phyloP scores from a whole-genome alignment of 1,139 yeast species.

The Hansenula anomala region DNA sequence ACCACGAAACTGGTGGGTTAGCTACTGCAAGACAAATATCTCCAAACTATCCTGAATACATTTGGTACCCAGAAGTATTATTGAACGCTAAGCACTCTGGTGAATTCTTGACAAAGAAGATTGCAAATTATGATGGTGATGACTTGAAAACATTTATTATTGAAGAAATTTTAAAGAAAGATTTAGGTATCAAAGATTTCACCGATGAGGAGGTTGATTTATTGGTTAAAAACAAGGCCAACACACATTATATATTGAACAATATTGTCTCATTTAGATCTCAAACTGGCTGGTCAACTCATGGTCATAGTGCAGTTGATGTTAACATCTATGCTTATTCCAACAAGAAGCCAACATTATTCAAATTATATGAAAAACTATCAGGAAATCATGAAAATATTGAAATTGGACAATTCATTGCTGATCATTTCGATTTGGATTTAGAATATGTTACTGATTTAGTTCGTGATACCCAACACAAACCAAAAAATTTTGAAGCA shows the following conservation, averaged over 20 bases:
- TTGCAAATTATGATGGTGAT: conserved; percentile 29
- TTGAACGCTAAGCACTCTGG: conserved; percentile 66
- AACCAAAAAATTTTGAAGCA: conserved; percentile 9
- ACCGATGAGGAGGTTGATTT: conserved; percentile 41
- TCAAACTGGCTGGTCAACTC: conserved; percentile 83
- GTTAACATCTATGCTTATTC: conserved; percentile 77
- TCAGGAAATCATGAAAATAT: conserved; percentile 82
- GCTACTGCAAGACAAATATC: conserved; percentile 70
- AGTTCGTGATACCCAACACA: conserved; percentile 41
- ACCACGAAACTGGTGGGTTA: conserved; percentile 91
- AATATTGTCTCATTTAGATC: conserved; percentile 66
- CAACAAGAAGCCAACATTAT: conserved; percentile 40
- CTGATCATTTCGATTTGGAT: conserved; percentile 48
- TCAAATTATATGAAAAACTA: conserved; percentile 41
- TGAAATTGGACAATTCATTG: conserved; percentile 74
- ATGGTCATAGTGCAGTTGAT: conserved; percentile 88
- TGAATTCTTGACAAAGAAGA: conserved; percentile 48
- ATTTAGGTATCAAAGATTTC: conserved; percentile 57
- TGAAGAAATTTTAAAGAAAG: conserved; percentile 45
- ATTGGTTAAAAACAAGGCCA: conserved; percentile 22
- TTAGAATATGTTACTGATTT: conserved; percentile 45
- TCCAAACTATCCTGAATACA: conserved; percentile 54
- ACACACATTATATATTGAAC: conserved; percentile 39
- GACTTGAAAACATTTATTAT: conserved; percentile 39
- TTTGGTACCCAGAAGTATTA: conserved; percentile 76